Evolutionary conservation across 495 filamentous ascomycete genomes (phyloP), one percentile per base, ranked within the genome.

Genomic region (Aspergillus cavernicola): DNA sequence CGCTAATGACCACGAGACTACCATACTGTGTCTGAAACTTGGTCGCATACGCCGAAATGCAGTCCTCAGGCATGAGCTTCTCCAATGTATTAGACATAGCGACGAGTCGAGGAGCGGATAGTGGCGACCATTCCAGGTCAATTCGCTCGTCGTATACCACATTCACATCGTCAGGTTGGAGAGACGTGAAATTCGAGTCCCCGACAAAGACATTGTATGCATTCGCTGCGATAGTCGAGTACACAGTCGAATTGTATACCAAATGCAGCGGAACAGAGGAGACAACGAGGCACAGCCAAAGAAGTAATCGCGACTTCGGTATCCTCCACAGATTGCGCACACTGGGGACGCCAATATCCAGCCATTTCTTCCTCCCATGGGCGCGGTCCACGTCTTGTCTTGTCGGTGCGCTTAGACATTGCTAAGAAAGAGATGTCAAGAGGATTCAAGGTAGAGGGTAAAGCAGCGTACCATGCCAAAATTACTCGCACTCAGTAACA

Each of bases 291-390:
- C 41, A 18, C 3, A 53, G 19, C 50, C 50, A 53, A 2, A 45
- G 11, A 6, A 38, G 1, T 8, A 13, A 26, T 15, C 41, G 32
- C 1, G n/a, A 11, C 10, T 11, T 37, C 5, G 50, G 41, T 8
- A 53, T 41, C 4, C 12, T 10, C 10, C 12, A 11, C 7, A 53
- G 41, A 31, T 53, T 53, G 8, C 50, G 50, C 7, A 53, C 7
- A 15, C 50, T 53, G n/a, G 31, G 50, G 13, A 53, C 41, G 0
- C 50, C 50, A 45, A 53, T 45, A 18, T 53, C 50, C 4, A 53
- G 31, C 50, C 50, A 53, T 4, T 11, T 38, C 10, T 20, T 22
- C 0, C 15, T 28, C 16, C 19, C 39, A 38, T 53, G 50, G 0
- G 50, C 50, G 8, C 9, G 11, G 9, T 53, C 50, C 15, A 53